These are phyloP conservation scores for Penicillium samsonianum DNA, from an alignment of 495 filamentous ascomycete species.

Conservation along the genomic window DNA sequence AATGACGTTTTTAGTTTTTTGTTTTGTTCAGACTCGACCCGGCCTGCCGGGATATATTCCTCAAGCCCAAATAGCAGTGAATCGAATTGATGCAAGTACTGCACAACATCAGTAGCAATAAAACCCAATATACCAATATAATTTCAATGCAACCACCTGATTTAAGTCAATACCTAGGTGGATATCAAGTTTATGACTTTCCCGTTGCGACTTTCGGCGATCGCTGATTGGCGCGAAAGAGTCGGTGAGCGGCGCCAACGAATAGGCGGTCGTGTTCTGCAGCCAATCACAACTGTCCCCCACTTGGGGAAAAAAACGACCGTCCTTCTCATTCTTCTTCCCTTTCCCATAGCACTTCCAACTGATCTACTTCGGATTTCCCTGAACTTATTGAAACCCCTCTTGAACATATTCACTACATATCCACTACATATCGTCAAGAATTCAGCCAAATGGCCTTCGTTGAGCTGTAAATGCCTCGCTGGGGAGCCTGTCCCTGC, in stretches of 20 bases:
- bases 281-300: constrained; percentile 32
- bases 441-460: constrained; percentile 76
- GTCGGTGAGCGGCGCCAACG: constrained; percentile 42
- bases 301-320: constrained; percentile 38
- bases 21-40: constrained; percentile 4
- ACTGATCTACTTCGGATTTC: constrained; percentile 2
- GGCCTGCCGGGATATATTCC: background rate
- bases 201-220: background rate
- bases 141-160: background rate
- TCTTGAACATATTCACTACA: background rate
- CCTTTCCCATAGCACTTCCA: constrained; percentile 17
- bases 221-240: constrained; percentile 27
- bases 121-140: background rate
- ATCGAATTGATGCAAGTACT: background rate
- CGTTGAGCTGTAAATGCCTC: constrained; percentile 92
- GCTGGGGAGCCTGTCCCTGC: constrained; percentile 66
- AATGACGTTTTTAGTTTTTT: constrained; percentile 5
- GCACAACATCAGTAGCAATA: background rate
- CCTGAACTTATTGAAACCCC: constrained; percentile 27
- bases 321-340: constrained; percentile 36
- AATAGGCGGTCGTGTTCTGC: constrained; percentile 28
- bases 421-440: constrained; percentile 72
- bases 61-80: background rate
- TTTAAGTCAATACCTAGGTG: background rate
- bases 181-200: constrained; percentile 1